A percentile compares a stretch with the other conserved stretches of the same genome.
Evolutionary conservation across 1,284 basidiomycete species (phyloP).

Genomic region (Papiliotrema fonsecae): DNA sequence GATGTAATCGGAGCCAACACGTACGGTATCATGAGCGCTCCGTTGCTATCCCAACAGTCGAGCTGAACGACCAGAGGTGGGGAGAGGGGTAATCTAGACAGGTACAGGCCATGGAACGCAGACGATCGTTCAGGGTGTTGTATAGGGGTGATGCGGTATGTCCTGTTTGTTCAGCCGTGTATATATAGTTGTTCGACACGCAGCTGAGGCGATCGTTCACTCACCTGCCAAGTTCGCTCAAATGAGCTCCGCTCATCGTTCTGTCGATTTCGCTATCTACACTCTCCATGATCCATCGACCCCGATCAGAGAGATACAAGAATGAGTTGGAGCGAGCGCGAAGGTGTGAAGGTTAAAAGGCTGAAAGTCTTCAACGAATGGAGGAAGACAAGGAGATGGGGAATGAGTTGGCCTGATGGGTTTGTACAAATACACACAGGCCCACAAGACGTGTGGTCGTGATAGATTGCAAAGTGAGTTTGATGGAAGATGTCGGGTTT

Average conservation of each 20-base stretch:
- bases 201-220: constrained; percentile 1
- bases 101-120: constrained; percentile 65
- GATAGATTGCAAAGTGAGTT: background rate
- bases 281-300: background rate
- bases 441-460: background rate
- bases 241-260: constrained; percentile 27
- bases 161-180: constrained; percentile 15
- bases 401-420: background rate
- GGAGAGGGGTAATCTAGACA: constrained; percentile 73
- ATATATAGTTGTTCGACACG: background rate
- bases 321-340: background rate
- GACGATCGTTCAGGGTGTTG: constrained; percentile 74
- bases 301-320: background rate
- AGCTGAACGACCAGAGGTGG: constrained; percentile 75
- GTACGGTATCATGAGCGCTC: constrained; percentile 49
- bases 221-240: constrained; percentile 24
- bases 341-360: background rate
- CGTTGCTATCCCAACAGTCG: constrained; percentile 57
- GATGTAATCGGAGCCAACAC: no score
- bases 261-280: constrained; percentile 7
- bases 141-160: constrained; percentile 50
- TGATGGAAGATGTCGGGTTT: background rate
- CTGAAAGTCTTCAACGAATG: background rate
- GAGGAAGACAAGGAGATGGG: background rate
- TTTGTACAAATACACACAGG: background rate